Evolutionary conservation across 78 protist species (phyloP), one percentile per base, ranked within the genome.

Genomic region (Acrasis kona): DNA sequence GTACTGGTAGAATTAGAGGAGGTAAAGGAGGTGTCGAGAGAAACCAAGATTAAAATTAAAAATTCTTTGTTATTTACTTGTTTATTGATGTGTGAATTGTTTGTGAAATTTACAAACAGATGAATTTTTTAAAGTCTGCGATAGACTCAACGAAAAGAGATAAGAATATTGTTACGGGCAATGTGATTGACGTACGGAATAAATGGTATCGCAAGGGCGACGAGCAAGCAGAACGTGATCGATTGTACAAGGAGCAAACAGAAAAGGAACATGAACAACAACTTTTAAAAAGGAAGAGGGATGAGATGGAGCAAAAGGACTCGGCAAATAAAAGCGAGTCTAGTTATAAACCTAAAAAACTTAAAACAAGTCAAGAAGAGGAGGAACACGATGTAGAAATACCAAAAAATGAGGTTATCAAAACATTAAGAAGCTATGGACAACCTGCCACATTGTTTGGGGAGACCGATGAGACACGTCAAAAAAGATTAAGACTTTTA

Each of bases 1-100:
- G 99, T 34, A 96, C 99, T 2, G 98, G 99, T 77, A 81, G 87
- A 2, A 79, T 86, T 5, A 80, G 93, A 31, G 95, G 97, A 72
- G 74, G 77, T 38, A 41, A 77, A 74, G 32, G 68, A n/a, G n/a
- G n/a, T 58, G 72, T 30, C 70, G 68, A 39, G 42, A 65, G 31
- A 8, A 71, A 32, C 6, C 3, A 41, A 5, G 36, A 41, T 41
- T 5, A 5, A 27, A 5, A 72, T 29, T 27, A 41, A 36, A 35
- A 71, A 71, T 12, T 67, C 31, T 19, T 12, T 67, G 31, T 67
- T 67, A 19, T 50, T 50, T 50, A 19, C 19, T n/a, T 19, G 19
- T 50, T 50, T 19, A 19, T 50, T 50, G 19, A 19, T 50, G 19
- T 50, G 19, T 50, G 19, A n/a, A n/a, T 50, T 50, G 61, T 50